Evolutionary conservation across 352 stramenopile species (phyloP).

Genomic region (Phytophthora capsici): DNA sequence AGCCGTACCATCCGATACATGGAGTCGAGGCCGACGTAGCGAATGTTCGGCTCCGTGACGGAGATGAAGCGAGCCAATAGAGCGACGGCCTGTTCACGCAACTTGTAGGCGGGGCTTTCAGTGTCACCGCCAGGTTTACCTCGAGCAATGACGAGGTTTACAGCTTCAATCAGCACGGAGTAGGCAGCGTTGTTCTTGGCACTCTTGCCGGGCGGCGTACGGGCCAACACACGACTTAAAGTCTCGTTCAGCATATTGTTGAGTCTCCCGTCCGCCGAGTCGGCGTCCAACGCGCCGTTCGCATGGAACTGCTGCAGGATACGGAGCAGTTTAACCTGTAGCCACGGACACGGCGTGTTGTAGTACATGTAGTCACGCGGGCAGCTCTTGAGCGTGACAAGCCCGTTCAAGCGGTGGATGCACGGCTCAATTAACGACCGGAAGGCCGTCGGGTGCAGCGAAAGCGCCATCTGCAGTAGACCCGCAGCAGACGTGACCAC

Average conservation of each 20-base stretch:
- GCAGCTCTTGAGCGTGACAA: slow-evolving; percentile 95
- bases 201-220: slow-evolving; percentile 80
- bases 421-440: slow-evolving; percentile 93
- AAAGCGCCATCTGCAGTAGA: slow-evolving; percentile 91
- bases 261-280: slow-evolving; percentile 42
- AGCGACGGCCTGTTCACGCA: slow-evolving; percentile 92
- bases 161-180: slow-evolving; percentile 96
- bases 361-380: slow-evolving; percentile 98
- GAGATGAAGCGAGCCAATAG: slow-evolving; percentile 97
- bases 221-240: slow-evolving; percentile 92
- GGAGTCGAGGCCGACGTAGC: slow-evolving; percentile 96
- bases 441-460: slow-evolving; percentile 91
- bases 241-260: slow-evolving; percentile 89
- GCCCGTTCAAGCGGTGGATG: slow-evolving; percentile 90
- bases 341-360: slow-evolving; percentile 95
- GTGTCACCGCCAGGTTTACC: slow-evolving; percentile 68
- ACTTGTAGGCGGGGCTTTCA: slow-evolving; percentile 61
- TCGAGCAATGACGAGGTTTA: slow-evolving; percentile 97
- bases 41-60: slow-evolving; percentile 97
- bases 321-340: slow-evolving; percentile 94
- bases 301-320: slow-evolving; percentile 92
- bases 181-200: slow-evolving; percentile 98
- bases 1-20: slow-evolving; percentile 96
- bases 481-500: slow-evolving; percentile 94
- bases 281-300: slow-evolving; percentile 60